Evolutionary conservation across 192 early-diverging fungal species (phyloP).

Genomic region (Chytriomyces sp.): DNA sequence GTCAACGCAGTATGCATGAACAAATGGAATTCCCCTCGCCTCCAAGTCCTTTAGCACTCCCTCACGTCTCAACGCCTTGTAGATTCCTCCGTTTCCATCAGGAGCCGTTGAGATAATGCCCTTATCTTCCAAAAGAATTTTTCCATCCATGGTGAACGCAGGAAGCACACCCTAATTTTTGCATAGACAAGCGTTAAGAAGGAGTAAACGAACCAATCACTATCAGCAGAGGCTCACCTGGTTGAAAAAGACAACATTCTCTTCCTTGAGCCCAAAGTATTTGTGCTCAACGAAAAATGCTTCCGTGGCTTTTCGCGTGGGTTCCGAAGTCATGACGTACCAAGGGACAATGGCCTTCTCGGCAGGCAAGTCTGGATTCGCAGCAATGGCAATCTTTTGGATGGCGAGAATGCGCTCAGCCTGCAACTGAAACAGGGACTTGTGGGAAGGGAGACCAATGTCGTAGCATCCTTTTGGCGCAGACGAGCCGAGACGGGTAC

Average conservation of each 20-base stretch:
- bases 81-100: conserved; percentile 90
- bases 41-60: conserved; percentile 83
- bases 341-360: conserved; percentile 77
- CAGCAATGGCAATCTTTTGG: conserved; percentile 69
- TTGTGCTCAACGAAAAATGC: conserved; percentile 77
- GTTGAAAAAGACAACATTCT: conserved; percentile 94
- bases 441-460: conserved; percentile 85
- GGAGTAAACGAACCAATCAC: conserved; percentile 45
- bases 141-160: conserved; percentile 90
- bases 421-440: conserved; percentile 92
- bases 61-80: conserved; percentile 85
- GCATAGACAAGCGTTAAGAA: neutral
- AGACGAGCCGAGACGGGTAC: conserved; percentile 61
- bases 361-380: conserved; percentile 32
- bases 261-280: conserved; percentile 85
- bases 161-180: conserved; percentile 73
- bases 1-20: conserved; percentile 97
- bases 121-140: conserved; percentile 88
- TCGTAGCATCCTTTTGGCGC: conserved; percentile 95
- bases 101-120: conserved; percentile 58
- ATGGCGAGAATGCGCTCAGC: conserved; percentile 89
- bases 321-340: conserved; percentile 98
- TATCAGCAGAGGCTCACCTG: conserved; percentile 56
- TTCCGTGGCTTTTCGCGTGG: conserved; percentile 81
- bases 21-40: conserved; percentile 80